Evolutionary conservation across 495 filamentous ascomycete genomes (phyloP).

Genomic region (Aspergillus biplanus): DNA sequence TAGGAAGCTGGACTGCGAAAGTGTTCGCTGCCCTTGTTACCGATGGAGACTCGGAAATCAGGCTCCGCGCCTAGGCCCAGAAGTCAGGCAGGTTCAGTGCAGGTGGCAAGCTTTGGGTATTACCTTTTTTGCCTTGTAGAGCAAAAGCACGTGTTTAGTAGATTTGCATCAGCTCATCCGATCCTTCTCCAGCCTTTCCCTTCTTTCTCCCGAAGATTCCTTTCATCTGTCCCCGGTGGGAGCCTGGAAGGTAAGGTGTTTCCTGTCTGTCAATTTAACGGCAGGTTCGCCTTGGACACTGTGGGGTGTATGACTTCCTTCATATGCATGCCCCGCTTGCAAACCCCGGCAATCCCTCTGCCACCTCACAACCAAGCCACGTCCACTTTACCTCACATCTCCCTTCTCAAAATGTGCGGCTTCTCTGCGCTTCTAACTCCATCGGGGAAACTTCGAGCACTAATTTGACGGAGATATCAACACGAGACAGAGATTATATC

Average conservation of each 20-base stretch:
- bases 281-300: neutral
- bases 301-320: neutral
- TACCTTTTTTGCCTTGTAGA: neutral
- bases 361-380: neutral
- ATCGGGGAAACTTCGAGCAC: too few relatives aligned
- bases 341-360: too few relatives aligned
- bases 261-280: neutral
- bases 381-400: too few relatives aligned
- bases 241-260: neutral
- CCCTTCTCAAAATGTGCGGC: too few relatives aligned
- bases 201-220: neutral
- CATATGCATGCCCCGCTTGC: neutral
- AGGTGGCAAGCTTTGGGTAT: neutral
- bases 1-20: neutral
- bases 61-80: neutral
- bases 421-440: too few relatives aligned
- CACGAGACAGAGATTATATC: too few relatives aligned
- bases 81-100: neutral
- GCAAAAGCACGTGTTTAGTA: neutral
- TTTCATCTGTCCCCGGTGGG: neutral
- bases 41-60: slow-evolving; percentile 5
- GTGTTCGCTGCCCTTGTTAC: neutral
- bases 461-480: too few relatives aligned
- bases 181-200: neutral
- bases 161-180: neutral